Evolutionary conservation across 1,284 basidiomycete genomes (phyloP), one percentile per base, ranked within the genome.

Genomic region (Melanopsichium pennsylvanicum): DNA sequence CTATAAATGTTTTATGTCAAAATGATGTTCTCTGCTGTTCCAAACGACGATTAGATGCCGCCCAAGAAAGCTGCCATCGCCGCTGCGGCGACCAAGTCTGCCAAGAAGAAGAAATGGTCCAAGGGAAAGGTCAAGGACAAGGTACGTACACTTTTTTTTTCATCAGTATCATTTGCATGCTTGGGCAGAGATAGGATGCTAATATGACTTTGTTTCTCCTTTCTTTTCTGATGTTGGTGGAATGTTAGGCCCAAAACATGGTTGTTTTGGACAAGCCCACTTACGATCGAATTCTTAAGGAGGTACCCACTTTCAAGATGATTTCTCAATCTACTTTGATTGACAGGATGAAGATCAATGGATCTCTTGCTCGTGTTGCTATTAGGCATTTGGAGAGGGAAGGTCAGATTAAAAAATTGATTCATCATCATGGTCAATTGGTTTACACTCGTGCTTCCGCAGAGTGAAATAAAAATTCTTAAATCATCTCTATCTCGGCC

Each of bases 71-170:
- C 76, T 63, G 79, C 79, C 54, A 81, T 81, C 61, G 69, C 72
- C 61, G 77, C 79, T 43, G 73, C 78, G 55, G 79, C 79, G 68
- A 57, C 70, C 64, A 79, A 79, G 70, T 61, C 67, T 10, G 64
- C 89, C 71, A 97, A 97, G 88, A 97, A 97, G 88, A 97, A 97
- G 90, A 97, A 97, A 88, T 97, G 94, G 94, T 97, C 93, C 76
- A 97, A 97, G 88, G 94, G 94, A 84, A 96, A 96, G 86, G 93
- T 97, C 83, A 97, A 97, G 89, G 93, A 97, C 86, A 97, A 97
- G 89, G 92, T 71, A 46, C 32, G 72, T 61, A 23, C 36, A 7
- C 11, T 22, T 18, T 16, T 27, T 34, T 23, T 3, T 27, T 32
- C 22, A 5, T 6, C 21, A 8, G 5, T 36, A n/a, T 19, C 29